Conservation (phyloP, 2,329 filamentous ascomycete species). For the Teratosphaeria destructans region DNA sequence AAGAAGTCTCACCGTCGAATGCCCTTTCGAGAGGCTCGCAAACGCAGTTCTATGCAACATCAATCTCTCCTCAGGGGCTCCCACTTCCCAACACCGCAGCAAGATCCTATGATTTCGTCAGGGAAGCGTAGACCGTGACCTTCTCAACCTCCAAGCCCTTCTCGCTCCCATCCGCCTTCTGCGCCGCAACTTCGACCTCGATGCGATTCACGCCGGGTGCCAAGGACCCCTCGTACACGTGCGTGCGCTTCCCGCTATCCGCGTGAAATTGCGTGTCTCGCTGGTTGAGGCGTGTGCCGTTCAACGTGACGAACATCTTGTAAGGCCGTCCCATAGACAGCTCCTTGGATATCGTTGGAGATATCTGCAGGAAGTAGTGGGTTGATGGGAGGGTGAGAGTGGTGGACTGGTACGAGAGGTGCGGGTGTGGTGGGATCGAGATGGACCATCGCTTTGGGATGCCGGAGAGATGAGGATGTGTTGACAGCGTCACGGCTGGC, state of each 20-base stretch:
- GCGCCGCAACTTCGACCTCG: slow-evolving; percentile 65
- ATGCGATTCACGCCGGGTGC: slow-evolving; percentile 65
- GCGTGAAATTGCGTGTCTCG: slow-evolving; percentile 34
- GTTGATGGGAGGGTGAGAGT: slow-evolving; percentile 59
- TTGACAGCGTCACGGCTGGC: slow-evolving; percentile 52
- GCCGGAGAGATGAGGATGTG: slow-evolving; percentile 39
- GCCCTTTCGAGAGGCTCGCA: too few species aligned
- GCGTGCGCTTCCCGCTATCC: slow-evolving; percentile 36
- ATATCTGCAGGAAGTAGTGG: slow-evolving; percentile 62
- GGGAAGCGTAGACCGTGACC: slow-evolving; percentile 55
- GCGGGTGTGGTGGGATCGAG: slow-evolving; percentile 52
- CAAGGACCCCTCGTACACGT: slow-evolving; percentile 66
- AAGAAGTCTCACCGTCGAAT: too few species aligned
- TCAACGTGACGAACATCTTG: slow-evolving; percentile 64
- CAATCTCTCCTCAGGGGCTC: too few species aligned
- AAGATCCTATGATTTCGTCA: too few species aligned
- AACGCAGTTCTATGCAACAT: too few species aligned
- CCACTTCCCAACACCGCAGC: too few species aligned
- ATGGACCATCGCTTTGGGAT: slow-evolving; percentile 49
- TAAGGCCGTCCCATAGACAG: slow-evolving; percentile 59
- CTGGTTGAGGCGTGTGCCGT: slow-evolving; percentile 50
- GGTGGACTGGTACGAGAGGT: slow-evolving; percentile 60
- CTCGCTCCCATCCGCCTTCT: slow-evolving; percentile 32
- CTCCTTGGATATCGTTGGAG: slow-evolving; percentile 48
- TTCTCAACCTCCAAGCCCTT: slow-evolving; percentile 59